Conservation (phyloP, 345 rosid genomes). For the Populus tremula region DNA sequence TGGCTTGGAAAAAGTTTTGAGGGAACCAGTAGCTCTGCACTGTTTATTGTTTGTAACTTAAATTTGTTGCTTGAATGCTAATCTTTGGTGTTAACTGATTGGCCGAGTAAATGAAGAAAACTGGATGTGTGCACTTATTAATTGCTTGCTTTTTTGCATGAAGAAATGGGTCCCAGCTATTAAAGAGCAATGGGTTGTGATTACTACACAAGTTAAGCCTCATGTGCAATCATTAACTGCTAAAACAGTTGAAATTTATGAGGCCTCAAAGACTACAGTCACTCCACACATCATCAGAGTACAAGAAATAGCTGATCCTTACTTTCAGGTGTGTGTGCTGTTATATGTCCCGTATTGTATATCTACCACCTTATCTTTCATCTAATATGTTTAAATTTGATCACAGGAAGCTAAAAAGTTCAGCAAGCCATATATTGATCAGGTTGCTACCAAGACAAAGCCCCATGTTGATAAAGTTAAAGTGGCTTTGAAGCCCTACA, state of each 20-base stretch:
- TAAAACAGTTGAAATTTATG: slow-evolving; percentile 61
- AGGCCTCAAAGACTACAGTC: slow-evolving; percentile 56
- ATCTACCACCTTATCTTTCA: slow-evolving; percentile 7
- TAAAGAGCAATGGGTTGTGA: slow-evolving; percentile 54
- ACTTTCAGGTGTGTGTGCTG: slow-evolving; percentile 60
- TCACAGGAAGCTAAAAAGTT: slow-evolving; percentile 78
- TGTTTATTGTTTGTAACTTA: neutral
- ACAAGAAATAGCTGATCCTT: slow-evolving; percentile 77
- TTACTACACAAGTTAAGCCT: slow-evolving; percentile 56
- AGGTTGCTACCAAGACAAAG: slow-evolving; percentile 69
- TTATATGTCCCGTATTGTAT: neutral
- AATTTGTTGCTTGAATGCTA: neutral
- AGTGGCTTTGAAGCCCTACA: slow-evolving; percentile 72
- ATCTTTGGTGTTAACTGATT: neutral
- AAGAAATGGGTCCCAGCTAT: slow-evolving; percentile 77
- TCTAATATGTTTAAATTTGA: slow-evolving; percentile 16
- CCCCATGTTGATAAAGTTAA: slow-evolving; percentile 79
- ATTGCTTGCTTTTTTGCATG: slow-evolving; percentile 15
- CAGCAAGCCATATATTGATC: slow-evolving; percentile 88
- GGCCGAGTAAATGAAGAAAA: slow-evolving; percentile 1
- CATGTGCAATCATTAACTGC: slow-evolving; percentile 56
- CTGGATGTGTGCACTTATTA: neutral
- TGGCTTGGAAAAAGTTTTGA: neutral
- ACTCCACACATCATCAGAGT: slow-evolving; percentile 55
- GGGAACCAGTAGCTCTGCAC: neutral